Evolutionary conservation across 495 filamentous ascomycete genomes (phyloP).

Genomic region (Talaromyces wortmannii): DNA sequence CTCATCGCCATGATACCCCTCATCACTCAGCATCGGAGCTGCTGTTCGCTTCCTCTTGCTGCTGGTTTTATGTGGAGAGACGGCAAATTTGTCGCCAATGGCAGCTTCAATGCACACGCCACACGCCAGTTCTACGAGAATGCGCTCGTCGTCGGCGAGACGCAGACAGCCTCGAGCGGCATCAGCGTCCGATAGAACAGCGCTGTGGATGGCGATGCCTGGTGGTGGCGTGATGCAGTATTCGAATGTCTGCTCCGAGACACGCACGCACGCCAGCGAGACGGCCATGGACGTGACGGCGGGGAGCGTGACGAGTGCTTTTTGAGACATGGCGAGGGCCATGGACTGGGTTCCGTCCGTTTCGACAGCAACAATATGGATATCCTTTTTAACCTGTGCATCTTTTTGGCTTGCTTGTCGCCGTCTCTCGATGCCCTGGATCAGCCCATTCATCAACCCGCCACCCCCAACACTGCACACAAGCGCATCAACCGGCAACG

Average conservation of each 20-base stretch:
- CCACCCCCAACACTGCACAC: constrained; percentile 87
- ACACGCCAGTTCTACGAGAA: constrained; percentile 78
- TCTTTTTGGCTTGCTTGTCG: constrained; percentile 15
- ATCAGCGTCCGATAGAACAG: constrained; percentile 71
- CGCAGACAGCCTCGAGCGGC: constrained; percentile 69
- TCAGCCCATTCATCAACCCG: constrained; percentile 74
- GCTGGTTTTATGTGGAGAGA: constrained; percentile 5
- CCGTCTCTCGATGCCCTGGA: constrained; percentile 59
- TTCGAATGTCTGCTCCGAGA: constrained; percentile 66
- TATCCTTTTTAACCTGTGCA: constrained; percentile 10
- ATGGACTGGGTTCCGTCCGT: constrained; percentile 75
- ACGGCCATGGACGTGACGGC: constrained; percentile 78
- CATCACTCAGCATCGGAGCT: constrained; percentile 7
- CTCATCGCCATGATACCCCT: constrained; percentile 1
- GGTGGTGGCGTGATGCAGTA: constrained; percentile 36
- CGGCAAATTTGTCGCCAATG: constrained; percentile 25
- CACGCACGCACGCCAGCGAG: constrained; percentile 66
- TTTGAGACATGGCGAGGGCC: constrained; percentile 48
- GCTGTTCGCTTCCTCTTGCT: constrained; percentile 32
- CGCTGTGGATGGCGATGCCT: constrained; percentile 48
- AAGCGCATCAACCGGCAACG: constrained; percentile 53
- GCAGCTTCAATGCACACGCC: constrained; percentile 66
- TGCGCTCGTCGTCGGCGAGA: constrained; percentile 74
- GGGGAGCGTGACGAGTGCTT: constrained; percentile 56
- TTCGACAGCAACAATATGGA: constrained; percentile 71